Percentiles rank a stretch among this genome's conserved stretches.
Conservation (phyloP, 495 filamentous ascomycete genomes). For the Aspergillus mulundensis region DNA sequence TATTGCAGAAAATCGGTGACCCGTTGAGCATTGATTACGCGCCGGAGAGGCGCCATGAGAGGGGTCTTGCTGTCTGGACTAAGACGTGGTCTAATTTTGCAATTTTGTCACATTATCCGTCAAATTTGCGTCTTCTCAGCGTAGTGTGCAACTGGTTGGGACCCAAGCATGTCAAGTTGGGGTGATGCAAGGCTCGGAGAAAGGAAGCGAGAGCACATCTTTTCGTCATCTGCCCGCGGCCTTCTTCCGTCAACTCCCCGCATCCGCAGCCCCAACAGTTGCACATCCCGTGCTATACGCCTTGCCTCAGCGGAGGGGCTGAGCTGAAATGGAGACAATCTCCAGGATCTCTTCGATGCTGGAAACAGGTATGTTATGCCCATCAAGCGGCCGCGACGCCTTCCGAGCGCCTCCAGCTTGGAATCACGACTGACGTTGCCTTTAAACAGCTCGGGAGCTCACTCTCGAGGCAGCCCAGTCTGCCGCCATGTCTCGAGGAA, state of each 20-base stretch:
- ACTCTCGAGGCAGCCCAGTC: slow-evolving; percentile 93
- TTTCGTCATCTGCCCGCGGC: slow-evolving; percentile 16
- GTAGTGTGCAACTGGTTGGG: background rate
- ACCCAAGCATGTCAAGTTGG: background rate
- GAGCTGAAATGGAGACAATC: slow-evolving; percentile 81
- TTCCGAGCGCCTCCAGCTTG: background rate
- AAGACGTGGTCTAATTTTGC: background rate
- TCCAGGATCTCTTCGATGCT: slow-evolving; percentile 88
- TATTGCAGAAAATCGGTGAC: slow-evolving; percentile 58
- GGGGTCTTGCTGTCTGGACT: background rate
- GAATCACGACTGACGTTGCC: slow-evolving; percentile 18
- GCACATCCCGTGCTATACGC: background rate
- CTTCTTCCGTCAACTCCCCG: slow-evolving; percentile 13
- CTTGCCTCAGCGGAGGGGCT: slow-evolving; percentile 19
- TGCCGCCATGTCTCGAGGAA: slow-evolving; percentile 48
- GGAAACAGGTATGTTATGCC: slow-evolving; percentile 67
- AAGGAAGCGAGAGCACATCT: background rate
- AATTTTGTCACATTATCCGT: background rate
- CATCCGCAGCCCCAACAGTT: slow-evolving; percentile 13
- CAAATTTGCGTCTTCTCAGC: background rate
- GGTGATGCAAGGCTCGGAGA: slow-evolving; percentile 1
- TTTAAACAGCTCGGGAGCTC: slow-evolving; percentile 75
- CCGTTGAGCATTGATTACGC: slow-evolving; percentile 23
- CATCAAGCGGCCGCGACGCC: background rate
- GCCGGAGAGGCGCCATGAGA: slow-evolving; percentile 21